These are phyloP conservation scores for Russula brevipes DNA, from an alignment of 768 basidiomycete species.

Conservation along the genomic window DNA sequence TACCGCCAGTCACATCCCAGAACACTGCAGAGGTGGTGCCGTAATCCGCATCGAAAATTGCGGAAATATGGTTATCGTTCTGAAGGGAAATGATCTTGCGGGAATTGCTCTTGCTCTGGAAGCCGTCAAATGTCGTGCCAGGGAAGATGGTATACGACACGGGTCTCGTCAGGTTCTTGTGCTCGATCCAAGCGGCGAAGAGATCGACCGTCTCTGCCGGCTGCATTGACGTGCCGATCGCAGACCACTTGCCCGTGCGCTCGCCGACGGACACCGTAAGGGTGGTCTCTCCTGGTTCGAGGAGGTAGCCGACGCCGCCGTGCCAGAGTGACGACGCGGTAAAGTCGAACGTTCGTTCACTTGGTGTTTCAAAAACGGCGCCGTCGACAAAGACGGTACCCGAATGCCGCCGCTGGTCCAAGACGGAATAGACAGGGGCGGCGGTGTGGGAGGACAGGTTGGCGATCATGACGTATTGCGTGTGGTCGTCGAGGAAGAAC, in stretches of 20 bases:
- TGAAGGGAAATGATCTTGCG: slow-evolving; percentile 29
- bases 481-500: slow-evolving; percentile 64
- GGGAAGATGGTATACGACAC: slow-evolving; percentile 56
- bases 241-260: slow-evolving; percentile 55
- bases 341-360: slow-evolving; percentile 28
- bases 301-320: slow-evolving; percentile 56
- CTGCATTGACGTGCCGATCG: slow-evolving; percentile 45
- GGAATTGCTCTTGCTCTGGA: slow-evolving; percentile 36
- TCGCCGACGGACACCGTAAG: slow-evolving; percentile 43
- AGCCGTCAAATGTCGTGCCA: slow-evolving; percentile 38
- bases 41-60: slow-evolving; percentile 43
- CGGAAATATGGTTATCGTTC: slow-evolving; percentile 48
- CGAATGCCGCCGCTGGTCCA: slow-evolving; percentile 54
- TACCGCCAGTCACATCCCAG: slow-evolving; percentile 48
- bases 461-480: slow-evolving; percentile 59
- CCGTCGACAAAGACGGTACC: slow-evolving; percentile 44
- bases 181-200: slow-evolving; percentile 56
- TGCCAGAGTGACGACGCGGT: slow-evolving; percentile 51
- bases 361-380: slow-evolving; percentile 2
- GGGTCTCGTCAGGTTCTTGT: slow-evolving; percentile 31
- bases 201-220: slow-evolving; percentile 55
- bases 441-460: slow-evolving; percentile 41
- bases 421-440: slow-evolving; percentile 54
- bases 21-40: slow-evolving; percentile 48
- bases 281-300: slow-evolving; percentile 33